Conservation (phyloP, 805 yeast genomes). For the Teunomyces stri region DNA sequence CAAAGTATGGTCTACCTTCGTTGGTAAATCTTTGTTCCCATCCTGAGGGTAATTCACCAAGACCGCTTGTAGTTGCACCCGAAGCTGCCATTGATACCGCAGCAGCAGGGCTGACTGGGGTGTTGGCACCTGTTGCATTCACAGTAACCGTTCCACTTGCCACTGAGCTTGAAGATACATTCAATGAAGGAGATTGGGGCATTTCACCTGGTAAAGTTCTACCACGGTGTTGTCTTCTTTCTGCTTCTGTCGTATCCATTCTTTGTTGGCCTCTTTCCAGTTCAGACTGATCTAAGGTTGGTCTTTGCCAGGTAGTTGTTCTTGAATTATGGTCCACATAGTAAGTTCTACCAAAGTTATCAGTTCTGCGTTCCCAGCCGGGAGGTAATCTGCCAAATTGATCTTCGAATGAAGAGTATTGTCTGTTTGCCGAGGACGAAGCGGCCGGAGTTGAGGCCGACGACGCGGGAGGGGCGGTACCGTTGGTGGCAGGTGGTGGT, state of each 20-base stretch:
- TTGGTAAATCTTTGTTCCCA: slow-evolving; percentile 99
- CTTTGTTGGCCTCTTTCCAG: slow-evolving; percentile 62
- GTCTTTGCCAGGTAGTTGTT: slow-evolving; percentile 99
- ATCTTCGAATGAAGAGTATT: slow-evolving; percentile 92
- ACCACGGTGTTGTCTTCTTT: slow-evolving; percentile 85
- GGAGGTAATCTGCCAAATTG: slow-evolving; percentile 95
- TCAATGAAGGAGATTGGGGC: slow-evolving; percentile 31
- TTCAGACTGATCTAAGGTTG: slow-evolving; percentile 78
- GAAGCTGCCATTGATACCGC: slow-evolving; percentile 69
- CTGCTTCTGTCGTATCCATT: slow-evolving; percentile 74
- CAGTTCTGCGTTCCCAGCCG: slow-evolving; percentile 99
- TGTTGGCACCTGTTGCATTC: slow-evolving; percentile 41
- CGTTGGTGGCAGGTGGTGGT: slow-evolving; percentile 12
- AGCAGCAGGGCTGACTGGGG: slow-evolving; percentile 63
- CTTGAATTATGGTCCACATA: slow-evolving; percentile 97
- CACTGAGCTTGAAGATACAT: slow-evolving; percentile 40
- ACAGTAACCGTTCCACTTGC: slow-evolving; percentile 26
- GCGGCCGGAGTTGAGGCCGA: slow-evolving; percentile 11
- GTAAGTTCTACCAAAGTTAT: slow-evolving; percentile 94
- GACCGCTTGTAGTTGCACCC: slow-evolving; percentile 90
- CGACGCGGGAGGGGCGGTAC: slow-evolving; percentile 10
- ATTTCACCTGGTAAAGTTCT: slow-evolving; percentile 79
- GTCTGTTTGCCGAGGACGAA: slow-evolving; percentile 44
- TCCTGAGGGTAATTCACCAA: slow-evolving; percentile 96
- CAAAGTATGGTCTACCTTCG: slow-evolving; percentile 97